Evolutionary conservation across 1,284 basidiomycete species (phyloP).

Genomic region (Heterobasidion occidentale): DNA sequence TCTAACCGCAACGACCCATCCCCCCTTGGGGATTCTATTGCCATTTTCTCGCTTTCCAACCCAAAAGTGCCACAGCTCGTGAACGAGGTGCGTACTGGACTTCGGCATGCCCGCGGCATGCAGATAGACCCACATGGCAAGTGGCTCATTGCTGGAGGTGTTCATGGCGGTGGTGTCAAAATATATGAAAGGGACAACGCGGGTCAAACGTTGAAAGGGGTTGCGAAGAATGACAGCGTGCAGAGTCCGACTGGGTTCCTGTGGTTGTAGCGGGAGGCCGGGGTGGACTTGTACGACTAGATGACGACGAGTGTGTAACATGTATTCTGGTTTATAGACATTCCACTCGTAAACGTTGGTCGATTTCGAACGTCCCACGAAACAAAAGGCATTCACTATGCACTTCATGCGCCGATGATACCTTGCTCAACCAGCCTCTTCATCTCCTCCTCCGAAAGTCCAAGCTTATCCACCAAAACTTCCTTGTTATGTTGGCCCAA

Average conservation of each 20-base stretch:
- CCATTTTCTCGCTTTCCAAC: constrained; percentile 33
- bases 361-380: too few species aligned
- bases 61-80: constrained; percentile 11
- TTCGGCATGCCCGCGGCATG: constrained; percentile 23
- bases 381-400: background rate
- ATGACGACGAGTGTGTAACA: too few species aligned
- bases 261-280: constrained; percentile 3
- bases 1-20: constrained; percentile 61
- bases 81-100: constrained; percentile 19
- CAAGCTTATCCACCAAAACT: constrained; percentile 43
- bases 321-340: too few species aligned
- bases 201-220: constrained; percentile 16
- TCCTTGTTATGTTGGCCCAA: constrained; percentile 57
- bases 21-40: constrained; percentile 52
- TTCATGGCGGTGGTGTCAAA: constrained; percentile 23
- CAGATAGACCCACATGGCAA: constrained; percentile 14
- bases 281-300: too few species aligned
- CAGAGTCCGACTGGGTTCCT: constrained; percentile 14
- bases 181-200: constrained; percentile 21
- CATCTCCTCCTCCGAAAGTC: constrained; percentile 35
- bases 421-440: constrained; percentile 33
- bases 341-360: too few species aligned
- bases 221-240: constrained; percentile 12
- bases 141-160: constrained; percentile 23
- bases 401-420: constrained; percentile 28